Evolutionary conservation across 495 filamentous ascomycete genomes (phyloP), one percentile per base, ranked within the genome.

Genomic region (Podospora appendiculata): DNA sequence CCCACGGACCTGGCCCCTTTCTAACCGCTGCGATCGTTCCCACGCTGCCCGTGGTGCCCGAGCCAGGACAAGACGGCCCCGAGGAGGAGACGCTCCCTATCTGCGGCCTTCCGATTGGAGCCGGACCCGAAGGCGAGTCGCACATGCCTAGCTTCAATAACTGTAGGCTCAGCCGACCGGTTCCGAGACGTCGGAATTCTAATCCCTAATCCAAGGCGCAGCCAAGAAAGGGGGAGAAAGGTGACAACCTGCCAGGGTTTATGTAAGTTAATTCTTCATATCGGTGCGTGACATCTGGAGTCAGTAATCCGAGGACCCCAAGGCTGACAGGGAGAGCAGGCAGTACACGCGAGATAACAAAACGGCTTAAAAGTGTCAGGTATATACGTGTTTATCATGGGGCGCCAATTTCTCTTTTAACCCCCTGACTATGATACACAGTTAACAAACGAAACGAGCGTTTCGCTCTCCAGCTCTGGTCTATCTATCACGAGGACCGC

Each of bases 81-180:
- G 25, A 25, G 25, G 25, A 25, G 36, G 10, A 13, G 36, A 19
- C 25, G 0, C 8, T 25, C 34, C 34, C 42, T 13, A 43, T 61
- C 34, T 59, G 55, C 18, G 72, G 68, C 1, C 53, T 74, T 0
- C 72, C 72, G 13, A 56, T 74, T 3, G 72, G 72, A 16, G 70
- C 70, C 10, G 72, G 72, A 0, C 70, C 72, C 9, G 72, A 75
- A 41, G 63, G 63, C 38, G 47, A 41, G 25, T 32, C 41, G 0
- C 64, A 67, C 46, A 51, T 64, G 50, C 57, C 61, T 13, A 7
- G 13, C n/a, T 67, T 59, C 57, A 13, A 51, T 36, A 34, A 53
- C 2, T 66, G 63, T 35, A 44, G 35, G 13, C 45, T 63, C 4
- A 17, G 41, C 0, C 41, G 53, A 14, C 8, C 43, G 7, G 16